A percentile compares a stretch with the other conserved stretches of the same genome.
Conservation (phyloP, 495 filamentous ascomycete species). For the Cenococcum geophilum region DNA sequence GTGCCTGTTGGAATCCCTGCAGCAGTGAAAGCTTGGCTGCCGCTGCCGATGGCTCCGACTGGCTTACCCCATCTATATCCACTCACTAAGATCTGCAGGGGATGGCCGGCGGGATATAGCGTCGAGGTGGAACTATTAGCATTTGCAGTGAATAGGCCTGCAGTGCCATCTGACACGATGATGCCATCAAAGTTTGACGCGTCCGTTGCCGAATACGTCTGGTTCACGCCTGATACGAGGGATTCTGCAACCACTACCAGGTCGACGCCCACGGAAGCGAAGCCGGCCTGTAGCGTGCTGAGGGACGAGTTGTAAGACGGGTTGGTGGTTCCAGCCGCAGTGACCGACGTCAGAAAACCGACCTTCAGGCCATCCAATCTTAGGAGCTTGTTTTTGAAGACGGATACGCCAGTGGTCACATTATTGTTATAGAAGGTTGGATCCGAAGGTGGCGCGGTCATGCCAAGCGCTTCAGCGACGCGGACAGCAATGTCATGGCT, state of each 20-base stretch:
- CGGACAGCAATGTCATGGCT: conserved; percentile 62
- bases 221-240: conserved; percentile 51
- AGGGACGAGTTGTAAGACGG: conserved; percentile 32
- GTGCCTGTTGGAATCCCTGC: conserved; percentile 39
- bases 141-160: conserved; percentile 38
- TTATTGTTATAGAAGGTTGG: conserved; percentile 64
- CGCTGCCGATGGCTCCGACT: conserved; percentile 55
- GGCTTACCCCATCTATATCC: conserved; percentile 70
- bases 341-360: conserved; percentile 53
- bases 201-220: conserved; percentile 66
- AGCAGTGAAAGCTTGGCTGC: conserved; percentile 39
- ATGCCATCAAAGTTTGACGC: conserved; percentile 68
- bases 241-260: conserved; percentile 59
- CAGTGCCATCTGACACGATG: conserved; percentile 53
- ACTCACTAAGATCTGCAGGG: conserved; percentile 57
- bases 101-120: conserved; percentile 59
- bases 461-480: conserved; percentile 57
- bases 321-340: not conserved
- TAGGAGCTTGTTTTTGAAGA: conserved; percentile 52
- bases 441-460: conserved; percentile 45
- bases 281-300: conserved; percentile 41
- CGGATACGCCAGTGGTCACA: conserved; percentile 56
- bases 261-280: conserved; percentile 48
- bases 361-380: conserved; percentile 61
- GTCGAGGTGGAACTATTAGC: conserved; percentile 19